These are phyloP conservation scores for Quercus robur DNA, from an alignment of 306 rosid species.

Conservation along the genomic window DNA sequence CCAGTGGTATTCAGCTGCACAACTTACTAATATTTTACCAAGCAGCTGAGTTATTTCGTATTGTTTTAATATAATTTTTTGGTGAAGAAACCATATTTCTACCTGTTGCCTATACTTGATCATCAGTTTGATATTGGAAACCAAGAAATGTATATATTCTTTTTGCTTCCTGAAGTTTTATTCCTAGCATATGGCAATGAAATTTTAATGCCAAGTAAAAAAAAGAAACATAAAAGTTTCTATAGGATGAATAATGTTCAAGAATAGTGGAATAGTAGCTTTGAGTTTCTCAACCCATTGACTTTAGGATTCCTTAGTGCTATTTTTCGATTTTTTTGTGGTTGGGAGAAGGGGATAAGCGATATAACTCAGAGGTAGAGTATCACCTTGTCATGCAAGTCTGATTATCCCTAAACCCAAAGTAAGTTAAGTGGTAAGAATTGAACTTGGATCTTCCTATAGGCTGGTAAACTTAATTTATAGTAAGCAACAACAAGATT, in stretches of 20 bases:
- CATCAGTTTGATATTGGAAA: constrained; percentile 12
- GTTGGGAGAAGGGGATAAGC: background rate
- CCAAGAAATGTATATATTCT: background rate
- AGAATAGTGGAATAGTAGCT: too few relatives aligned
- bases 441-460: background rate
- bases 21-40: background rate
- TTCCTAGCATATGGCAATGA: background rate
- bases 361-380: too few relatives aligned
- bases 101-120: background rate
- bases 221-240: background rate
- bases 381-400: too few relatives aligned
- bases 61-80: background rate
- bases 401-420: too few relatives aligned
- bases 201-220: background rate
- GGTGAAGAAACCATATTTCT: background rate
- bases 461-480: background rate
- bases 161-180: constrained; percentile 5
- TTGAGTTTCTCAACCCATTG: too few relatives aligned
- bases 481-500: background rate
- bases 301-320: too few relatives aligned
- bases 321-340: too few relatives aligned
- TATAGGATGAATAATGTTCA: background rate
- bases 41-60: background rate
- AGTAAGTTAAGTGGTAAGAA: background rate
- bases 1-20: background rate